phyloP scores from a whole-genome alignment of 75 land plant genomes.

The Cryptomeria japonica region DNA sequence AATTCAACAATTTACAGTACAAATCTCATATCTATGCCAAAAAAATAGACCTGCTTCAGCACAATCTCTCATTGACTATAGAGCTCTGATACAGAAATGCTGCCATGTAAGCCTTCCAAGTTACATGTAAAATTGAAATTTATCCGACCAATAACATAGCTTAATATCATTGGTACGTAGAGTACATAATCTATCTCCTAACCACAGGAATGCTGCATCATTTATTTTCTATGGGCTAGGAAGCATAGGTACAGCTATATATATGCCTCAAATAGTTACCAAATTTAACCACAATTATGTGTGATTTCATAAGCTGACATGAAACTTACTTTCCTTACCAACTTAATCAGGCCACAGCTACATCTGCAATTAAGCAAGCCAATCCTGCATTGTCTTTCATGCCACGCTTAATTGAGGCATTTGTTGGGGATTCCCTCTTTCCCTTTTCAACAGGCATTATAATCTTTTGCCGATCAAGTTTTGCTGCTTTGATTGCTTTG shows the following conservation, averaged over 20 bases:
- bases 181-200: background rate
- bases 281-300: conserved; percentile 3
- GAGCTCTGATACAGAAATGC: background rate
- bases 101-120: background rate
- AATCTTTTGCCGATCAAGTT: conserved; percentile 8
- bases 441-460: background rate
- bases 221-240: conserved; percentile 2
- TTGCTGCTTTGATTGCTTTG: conserved; percentile 1
- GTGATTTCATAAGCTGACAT: background rate
- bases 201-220: background rate
- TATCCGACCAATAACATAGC: background rate
- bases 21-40: background rate
- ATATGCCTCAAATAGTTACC: background rate
- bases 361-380: conserved; percentile 9
- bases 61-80: background rate
- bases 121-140: background rate
- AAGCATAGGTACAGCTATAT: background rate
- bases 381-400: conserved; percentile 5
- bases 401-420: conserved; percentile 1
- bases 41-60: conserved; percentile 7
- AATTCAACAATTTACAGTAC: background rate
- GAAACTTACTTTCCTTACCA: background rate
- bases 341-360: background rate
- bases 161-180: background rate
- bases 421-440: conserved; percentile 1